Conservation (phyloP, 345 rosid species). For the Arabis hirsuta region DNA sequence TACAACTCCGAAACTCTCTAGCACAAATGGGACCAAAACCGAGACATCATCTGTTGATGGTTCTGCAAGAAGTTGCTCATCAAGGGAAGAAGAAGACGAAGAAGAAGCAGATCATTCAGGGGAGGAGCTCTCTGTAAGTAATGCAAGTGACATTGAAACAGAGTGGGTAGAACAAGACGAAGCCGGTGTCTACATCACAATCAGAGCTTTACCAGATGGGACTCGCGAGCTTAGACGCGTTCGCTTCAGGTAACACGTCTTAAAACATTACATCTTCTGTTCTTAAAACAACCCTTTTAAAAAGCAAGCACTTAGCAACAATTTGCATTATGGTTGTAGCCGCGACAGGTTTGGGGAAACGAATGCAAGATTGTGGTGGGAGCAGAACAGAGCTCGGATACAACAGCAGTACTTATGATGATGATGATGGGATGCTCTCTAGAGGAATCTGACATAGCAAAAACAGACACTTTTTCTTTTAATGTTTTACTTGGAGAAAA, state of each 20-base stretch:
- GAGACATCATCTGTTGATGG: slow-evolving; percentile 78
- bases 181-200: slow-evolving; percentile 91
- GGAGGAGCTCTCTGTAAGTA: slow-evolving; percentile 83
- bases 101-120: slow-evolving; percentile 56
- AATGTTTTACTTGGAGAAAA: slow-evolving; percentile 9
- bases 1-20: slow-evolving; percentile 71
- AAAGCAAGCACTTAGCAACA: slow-evolving; percentile 5
- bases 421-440: slow-evolving; percentile 22
- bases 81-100: slow-evolving; percentile 56
- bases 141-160: slow-evolving; percentile 87
- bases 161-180: slow-evolving; percentile 99
- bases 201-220: slow-evolving; percentile 77
- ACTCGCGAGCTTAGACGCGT: slow-evolving; percentile 90
- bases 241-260: slow-evolving; percentile 73
- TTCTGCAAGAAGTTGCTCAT: slow-evolving; percentile 72
- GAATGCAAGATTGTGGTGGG: slow-evolving; percentile 97
- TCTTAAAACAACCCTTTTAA: background rate
- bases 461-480: slow-evolving; percentile 15
- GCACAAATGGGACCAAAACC: slow-evolving; percentile 71
- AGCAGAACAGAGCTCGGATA: slow-evolving; percentile 88
- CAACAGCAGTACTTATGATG: slow-evolving; percentile 85
- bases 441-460: slow-evolving; percentile 30
- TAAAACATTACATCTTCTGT: background rate
- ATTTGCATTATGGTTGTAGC: slow-evolving; percentile 52
- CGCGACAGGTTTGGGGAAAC: slow-evolving; percentile 89